A percentile compares a stretch with the other conserved stretches of the same genome.
Evolutionary conservation across 345 rosid genomes (phyloP).

Genomic region (Ailanthus altissimus): DNA sequence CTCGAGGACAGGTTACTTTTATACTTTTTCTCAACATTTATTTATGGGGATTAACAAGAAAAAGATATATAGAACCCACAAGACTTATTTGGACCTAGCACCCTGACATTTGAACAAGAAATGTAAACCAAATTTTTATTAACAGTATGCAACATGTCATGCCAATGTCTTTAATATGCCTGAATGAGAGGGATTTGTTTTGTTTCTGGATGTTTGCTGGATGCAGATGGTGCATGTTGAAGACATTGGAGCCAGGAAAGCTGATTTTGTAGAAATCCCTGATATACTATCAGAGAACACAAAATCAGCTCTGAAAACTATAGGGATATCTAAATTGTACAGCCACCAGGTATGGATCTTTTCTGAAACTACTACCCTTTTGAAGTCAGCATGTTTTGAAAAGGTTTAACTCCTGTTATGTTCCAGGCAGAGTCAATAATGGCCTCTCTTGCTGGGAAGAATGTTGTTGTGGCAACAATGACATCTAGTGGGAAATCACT

Average conservation of each 20-base stretch:
- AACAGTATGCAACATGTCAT: slow-evolving; percentile 3
- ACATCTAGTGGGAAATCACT: slow-evolving; percentile 99
- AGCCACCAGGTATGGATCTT: slow-evolving; percentile 75
- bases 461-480: slow-evolving; percentile 87
- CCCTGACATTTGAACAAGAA: slow-evolving; percentile 11
- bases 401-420: slow-evolving; percentile 19
- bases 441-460: slow-evolving; percentile 74
- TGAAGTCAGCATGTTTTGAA: slow-evolving; percentile 15
- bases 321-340: slow-evolving; percentile 72
- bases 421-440: slow-evolving; percentile 77
- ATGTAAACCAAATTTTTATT: not conserved
- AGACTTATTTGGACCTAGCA: slow-evolving; percentile 10
- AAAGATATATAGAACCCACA: slow-evolving; percentile 3
- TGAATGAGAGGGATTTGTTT: slow-evolving; percentile 13
- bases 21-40: slow-evolving; percentile 4
- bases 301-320: slow-evolving; percentile 57
- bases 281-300: slow-evolving; percentile 59
- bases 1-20: slow-evolving; percentile 69
- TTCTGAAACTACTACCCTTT: slow-evolving; percentile 13
- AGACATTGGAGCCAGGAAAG: slow-evolving; percentile 58
- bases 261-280: slow-evolving; percentile 56
- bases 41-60: not conserved
- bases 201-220: slow-evolving; percentile 26
- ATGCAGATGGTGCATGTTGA: slow-evolving; percentile 84
- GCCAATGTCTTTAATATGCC: slow-evolving; percentile 1